These are phyloP conservation scores for Streptanthus diversifolius DNA, from an alignment of 345 rosid species.

Conservation along the genomic window DNA sequence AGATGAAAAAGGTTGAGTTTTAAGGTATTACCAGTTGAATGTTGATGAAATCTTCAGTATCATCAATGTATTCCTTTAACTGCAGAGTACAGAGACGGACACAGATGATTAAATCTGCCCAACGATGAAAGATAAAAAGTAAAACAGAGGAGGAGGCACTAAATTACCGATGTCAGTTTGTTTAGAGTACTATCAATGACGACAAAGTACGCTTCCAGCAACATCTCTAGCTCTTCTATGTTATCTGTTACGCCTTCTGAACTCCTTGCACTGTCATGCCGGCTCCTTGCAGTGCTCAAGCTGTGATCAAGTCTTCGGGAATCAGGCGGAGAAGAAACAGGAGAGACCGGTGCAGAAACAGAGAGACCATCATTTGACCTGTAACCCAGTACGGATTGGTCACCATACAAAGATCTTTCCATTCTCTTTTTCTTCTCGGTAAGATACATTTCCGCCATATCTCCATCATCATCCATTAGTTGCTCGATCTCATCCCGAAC, in stretches of 20 bases:
- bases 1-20: not conserved
- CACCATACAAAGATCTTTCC: constrained; percentile 78
- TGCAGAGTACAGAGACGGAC: constrained; percentile 30
- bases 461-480: constrained; percentile 99
- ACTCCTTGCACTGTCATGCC: constrained; percentile 89
- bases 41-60: constrained; percentile 95
- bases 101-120: not conserved
- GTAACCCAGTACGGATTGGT: constrained; percentile 68
- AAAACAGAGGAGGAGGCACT: not conserved
- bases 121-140: not conserved
- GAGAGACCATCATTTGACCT: constrained; percentile 75
- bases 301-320: constrained; percentile 77
- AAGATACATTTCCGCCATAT: constrained; percentile 99
- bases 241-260: constrained; percentile 66
- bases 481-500: constrained; percentile 99
- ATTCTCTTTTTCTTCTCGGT: constrained; percentile 90
- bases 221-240: constrained; percentile 96
- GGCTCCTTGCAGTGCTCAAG: constrained; percentile 84
- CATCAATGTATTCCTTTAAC: constrained; percentile 97
- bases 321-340: constrained; percentile 85
- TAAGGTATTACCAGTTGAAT: constrained; percentile 70
- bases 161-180: constrained; percentile 86
- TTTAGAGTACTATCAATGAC: constrained; percentile 92
- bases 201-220: constrained; percentile 98
- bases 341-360: constrained; percentile 91